A percentile compares a stretch with the other conserved stretches of the same genome.
Conservation (phyloP, 352 stramenopile genomes). For the Stephanocyclus meneghinianus region DNA sequence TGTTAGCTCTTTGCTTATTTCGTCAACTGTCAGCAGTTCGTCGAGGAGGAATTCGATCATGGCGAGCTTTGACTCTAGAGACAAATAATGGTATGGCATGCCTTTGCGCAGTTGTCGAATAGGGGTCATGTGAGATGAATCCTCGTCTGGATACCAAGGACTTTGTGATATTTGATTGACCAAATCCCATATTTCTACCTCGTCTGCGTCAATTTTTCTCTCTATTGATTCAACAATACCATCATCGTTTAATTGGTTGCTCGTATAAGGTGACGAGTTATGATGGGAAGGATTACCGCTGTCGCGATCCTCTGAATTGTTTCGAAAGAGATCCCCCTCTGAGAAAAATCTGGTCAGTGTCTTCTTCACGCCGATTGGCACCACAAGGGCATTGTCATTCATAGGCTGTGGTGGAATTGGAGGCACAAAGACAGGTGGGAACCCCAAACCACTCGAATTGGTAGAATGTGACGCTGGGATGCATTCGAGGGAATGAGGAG, state of each 20-base stretch:
- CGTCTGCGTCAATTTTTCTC: not conserved
- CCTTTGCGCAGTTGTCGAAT: constrained; percentile 56
- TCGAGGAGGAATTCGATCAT: constrained; percentile 82
- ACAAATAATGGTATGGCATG: constrained; percentile 70
- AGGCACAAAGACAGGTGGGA: constrained; percentile 33
- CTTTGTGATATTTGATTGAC: not conserved
- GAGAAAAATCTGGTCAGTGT: constrained; percentile 34
- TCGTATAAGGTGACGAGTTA: not conserved
- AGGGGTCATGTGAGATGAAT: constrained; percentile 13
- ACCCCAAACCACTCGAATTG: not conserved
- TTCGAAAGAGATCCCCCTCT: constrained; percentile 12
- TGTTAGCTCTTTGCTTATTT: constrained; percentile 61
- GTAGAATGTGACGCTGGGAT: not conserved
- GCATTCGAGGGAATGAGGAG: too few relatives aligned
- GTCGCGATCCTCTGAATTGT: not conserved
- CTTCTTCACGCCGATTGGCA: constrained; percentile 24
- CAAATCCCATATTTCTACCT: not conserved
- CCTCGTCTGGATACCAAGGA: constrained; percentile 1
- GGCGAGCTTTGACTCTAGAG: constrained; percentile 63
- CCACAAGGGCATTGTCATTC: constrained; percentile 30
- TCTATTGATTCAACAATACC: not conserved
- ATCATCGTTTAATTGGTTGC: not conserved
- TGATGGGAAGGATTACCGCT: not conserved
- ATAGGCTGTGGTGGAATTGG: constrained; percentile 20
- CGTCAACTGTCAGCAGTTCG: constrained; percentile 66